Conservation (phyloP, 1,284 basidiomycete genomes). For the Ustilago loliicola region DNA sequence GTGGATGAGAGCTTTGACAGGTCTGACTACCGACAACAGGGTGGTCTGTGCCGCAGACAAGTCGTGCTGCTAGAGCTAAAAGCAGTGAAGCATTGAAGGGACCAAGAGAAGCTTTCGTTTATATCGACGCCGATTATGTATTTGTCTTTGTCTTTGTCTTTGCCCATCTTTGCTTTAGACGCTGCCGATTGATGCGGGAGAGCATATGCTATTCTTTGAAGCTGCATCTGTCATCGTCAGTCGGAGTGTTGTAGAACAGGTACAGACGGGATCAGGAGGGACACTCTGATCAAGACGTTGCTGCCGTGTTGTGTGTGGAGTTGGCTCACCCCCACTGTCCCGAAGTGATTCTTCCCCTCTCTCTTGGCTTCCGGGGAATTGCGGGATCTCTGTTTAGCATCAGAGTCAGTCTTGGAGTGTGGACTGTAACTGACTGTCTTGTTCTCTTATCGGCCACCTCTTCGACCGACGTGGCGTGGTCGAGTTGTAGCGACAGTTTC, state of each 20-base stretch:
- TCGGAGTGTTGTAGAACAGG: background rate
- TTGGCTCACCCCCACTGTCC: constrained; percentile 1
- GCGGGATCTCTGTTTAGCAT: background rate
- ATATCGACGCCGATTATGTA: constrained; percentile 4
- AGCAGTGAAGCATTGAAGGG: background rate
- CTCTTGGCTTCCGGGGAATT: constrained; percentile 3
- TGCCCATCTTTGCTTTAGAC: background rate
- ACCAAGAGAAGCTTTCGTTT: background rate
- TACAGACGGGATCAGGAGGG: background rate
- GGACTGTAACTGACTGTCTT: too few relatives aligned
- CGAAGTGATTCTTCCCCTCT: background rate
- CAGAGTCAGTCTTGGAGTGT: background rate
- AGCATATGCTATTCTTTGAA: background rate
- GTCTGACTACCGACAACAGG: background rate
- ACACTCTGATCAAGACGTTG: background rate
- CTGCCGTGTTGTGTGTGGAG: background rate
- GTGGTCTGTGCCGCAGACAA: constrained; percentile 8
- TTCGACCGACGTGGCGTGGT: background rate
- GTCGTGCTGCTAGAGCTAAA: too few relatives aligned
- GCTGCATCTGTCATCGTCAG: background rate
- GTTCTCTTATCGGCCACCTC: background rate
- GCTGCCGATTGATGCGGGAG: background rate
- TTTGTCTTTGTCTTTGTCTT: background rate
- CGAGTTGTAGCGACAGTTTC: background rate
- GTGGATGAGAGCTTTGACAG: constrained; percentile 1